These are phyloP conservation scores for Nicotiana obtusifolia DNA, from an alignment of 257 asterid species.

Conservation along the genomic window DNA sequence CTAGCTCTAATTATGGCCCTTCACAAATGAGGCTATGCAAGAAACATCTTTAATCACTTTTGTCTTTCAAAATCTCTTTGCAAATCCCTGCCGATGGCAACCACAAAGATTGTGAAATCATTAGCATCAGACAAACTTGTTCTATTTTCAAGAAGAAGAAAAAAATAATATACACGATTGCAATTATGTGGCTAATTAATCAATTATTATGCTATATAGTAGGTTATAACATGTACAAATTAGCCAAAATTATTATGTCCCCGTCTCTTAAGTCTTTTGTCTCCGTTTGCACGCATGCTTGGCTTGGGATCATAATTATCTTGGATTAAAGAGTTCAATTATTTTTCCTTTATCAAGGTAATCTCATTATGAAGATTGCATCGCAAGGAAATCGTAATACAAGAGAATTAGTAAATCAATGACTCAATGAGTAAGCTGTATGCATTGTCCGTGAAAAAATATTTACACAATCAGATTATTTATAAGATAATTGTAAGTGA, in stretches of 20 bases:
- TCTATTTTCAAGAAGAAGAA: background rate
- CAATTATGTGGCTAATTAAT: slow-evolving; percentile 17
- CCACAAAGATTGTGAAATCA: background rate
- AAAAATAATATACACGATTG: background rate
- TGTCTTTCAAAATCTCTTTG: background rate
- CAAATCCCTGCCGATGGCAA: background rate
- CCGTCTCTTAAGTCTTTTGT: slow-evolving; percentile 5
- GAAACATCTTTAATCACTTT: background rate
- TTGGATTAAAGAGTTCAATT: slow-evolving; percentile 3
- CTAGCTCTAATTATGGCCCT: background rate
- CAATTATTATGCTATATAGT: background rate
- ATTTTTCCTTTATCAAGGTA: background rate
- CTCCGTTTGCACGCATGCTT: slow-evolving; percentile 18
- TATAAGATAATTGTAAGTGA: too few relatives aligned
- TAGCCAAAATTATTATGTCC: slow-evolving; percentile 26
- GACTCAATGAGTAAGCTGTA: background rate
- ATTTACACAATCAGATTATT: too few relatives aligned
- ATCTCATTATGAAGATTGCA: slow-evolving; percentile 10
- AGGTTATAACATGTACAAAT: background rate
- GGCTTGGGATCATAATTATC: slow-evolving; percentile 17
- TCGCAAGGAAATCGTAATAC: background rate
- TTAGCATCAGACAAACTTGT: background rate
- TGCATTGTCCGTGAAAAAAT: too few relatives aligned
- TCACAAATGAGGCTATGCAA: background rate
- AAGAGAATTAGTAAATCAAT: background rate